Evolutionary conservation across 495 filamentous ascomycete genomes (phyloP).

Genomic region (Lindgomyces ingoldianus): DNA sequence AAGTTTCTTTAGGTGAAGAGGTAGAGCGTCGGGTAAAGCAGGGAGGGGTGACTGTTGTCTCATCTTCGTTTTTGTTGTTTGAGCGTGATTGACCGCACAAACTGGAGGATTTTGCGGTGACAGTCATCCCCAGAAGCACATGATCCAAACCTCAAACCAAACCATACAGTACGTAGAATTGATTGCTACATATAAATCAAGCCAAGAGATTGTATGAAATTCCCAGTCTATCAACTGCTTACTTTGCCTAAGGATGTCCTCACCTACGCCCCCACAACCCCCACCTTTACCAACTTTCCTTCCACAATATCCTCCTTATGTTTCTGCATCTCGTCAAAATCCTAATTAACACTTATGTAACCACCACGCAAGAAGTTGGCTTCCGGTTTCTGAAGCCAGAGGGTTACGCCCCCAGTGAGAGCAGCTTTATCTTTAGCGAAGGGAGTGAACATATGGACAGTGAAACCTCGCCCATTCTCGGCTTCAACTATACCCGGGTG

Average conservation of each 20-base stretch:
- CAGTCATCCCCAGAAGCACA: no score
- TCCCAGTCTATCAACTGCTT: background rate
- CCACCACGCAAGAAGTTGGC: constrained; percentile 45
- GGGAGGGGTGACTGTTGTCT: no score
- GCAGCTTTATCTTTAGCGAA: constrained; percentile 45
- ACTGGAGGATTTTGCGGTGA: no score
- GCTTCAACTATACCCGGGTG: constrained; percentile 48
- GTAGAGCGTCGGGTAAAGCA: no score
- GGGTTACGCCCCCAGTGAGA: constrained; percentile 45
- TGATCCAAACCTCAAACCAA: no score
- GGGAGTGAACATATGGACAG: constrained; percentile 33
- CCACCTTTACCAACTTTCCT: constrained; percentile 41
- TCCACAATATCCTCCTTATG: constrained; percentile 49
- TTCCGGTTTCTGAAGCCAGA: constrained; percentile 48
- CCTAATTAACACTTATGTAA: constrained; percentile 50
- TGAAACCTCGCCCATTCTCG: constrained; percentile 40
- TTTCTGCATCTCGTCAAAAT: constrained; percentile 49
- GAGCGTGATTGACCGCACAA: no score
- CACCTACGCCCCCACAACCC: constrained; percentile 39
- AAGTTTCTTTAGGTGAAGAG: no score
- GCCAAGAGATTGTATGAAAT: no score
- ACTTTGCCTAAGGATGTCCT: constrained; percentile 20
- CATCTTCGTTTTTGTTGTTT: no score
- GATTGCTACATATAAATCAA: no score
- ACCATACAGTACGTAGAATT: no score